phyloP scores from a whole-genome alignment of 2,329 filamentous ascomycete genomes.

The Aspergillus transmontanensis region DNA sequence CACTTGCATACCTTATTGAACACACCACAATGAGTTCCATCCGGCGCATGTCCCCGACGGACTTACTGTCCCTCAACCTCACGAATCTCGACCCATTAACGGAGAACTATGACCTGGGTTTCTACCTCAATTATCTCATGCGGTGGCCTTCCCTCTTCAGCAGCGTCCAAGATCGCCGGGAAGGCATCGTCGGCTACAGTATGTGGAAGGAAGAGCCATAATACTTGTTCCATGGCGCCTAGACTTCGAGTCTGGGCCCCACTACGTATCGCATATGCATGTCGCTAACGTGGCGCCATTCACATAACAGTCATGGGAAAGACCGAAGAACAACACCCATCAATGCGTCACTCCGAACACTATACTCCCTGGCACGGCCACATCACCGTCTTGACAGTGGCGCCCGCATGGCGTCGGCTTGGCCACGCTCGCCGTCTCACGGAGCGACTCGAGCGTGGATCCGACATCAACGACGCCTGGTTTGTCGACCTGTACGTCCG shows the following conservation, averaged over 20 bases:
- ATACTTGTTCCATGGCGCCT: slow-evolving; percentile 4
- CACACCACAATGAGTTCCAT: slow-evolving; percentile 71
- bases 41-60: slow-evolving; percentile 78
- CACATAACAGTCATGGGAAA: slow-evolving; percentile 82
- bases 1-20: neutral
- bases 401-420: slow-evolving; percentile 79
- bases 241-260: slow-evolving; percentile 1
- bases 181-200: slow-evolving; percentile 96
- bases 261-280: neutral
- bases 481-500: slow-evolving; percentile 96
- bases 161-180: slow-evolving; percentile 80
- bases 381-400: slow-evolving; percentile 92
- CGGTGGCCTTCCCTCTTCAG: slow-evolving; percentile 96
- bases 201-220: slow-evolving; percentile 37
- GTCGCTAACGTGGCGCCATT: slow-evolving; percentile 2
- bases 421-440: slow-evolving; percentile 86
- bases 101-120: slow-evolving; percentile 95
- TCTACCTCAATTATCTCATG: slow-evolving; percentile 94
- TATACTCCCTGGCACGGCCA: slow-evolving; percentile 99
- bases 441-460: slow-evolving; percentile 76
- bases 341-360: slow-evolving; percentile 75
- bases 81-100: slow-evolving; percentile 96
- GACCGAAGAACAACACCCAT: slow-evolving; percentile 80
- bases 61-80: slow-evolving; percentile 86
- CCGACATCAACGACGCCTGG: slow-evolving; percentile 82